Percentiles rank a stretch among this genome's conserved stretches.
These are phyloP conservation scores for Galeopsis tetrahit DNA, from an alignment of 257 asterid genomes.

Conservation along the genomic window DNA sequence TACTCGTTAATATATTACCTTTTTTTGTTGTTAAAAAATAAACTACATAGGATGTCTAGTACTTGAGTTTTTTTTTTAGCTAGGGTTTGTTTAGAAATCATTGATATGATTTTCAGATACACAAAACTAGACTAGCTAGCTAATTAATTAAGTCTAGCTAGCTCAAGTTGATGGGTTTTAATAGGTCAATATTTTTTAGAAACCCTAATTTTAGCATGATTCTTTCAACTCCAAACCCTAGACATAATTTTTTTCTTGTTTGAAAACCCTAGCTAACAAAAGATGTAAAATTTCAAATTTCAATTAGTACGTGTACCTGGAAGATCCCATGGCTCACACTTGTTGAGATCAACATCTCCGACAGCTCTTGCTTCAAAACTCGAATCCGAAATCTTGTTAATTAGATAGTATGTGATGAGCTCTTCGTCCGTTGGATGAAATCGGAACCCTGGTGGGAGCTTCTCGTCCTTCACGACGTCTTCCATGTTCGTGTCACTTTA, in stretches of 20 bases:
- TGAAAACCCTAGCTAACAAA: not conserved
- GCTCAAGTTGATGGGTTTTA: too few relatives aligned
- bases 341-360: slow-evolving; percentile 93
- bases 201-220: slow-evolving; percentile 32
- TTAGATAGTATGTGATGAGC: slow-evolving; percentile 77
- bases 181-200: not conserved
- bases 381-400: slow-evolving; percentile 79
- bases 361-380: slow-evolving; percentile 75
- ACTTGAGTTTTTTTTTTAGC: too few relatives aligned
- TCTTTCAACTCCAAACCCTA: slow-evolving; percentile 35
- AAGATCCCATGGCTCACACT: slow-evolving; percentile 97
- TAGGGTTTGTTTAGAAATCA: too few relatives aligned
- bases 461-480: slow-evolving; percentile 54
- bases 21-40: too few relatives aligned
- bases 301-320: slow-evolving; percentile 79
- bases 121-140: too few relatives aligned
- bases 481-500: slow-evolving; percentile 21
- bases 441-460: slow-evolving; percentile 83
- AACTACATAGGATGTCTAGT: too few relatives aligned
- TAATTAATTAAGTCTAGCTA: too few relatives aligned
- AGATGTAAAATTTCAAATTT: too few relatives aligned
- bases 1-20: too few relatives aligned
- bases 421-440: slow-evolving; percentile 92
- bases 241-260: not conserved
- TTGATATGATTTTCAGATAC: too few relatives aligned